Percentiles rank a stretch among this genome's conserved stretches.
These are phyloP conservation scores for Amanita pallidorosea DNA, from an alignment of 768 basidiomycete genomes.

Conservation along the genomic window DNA sequence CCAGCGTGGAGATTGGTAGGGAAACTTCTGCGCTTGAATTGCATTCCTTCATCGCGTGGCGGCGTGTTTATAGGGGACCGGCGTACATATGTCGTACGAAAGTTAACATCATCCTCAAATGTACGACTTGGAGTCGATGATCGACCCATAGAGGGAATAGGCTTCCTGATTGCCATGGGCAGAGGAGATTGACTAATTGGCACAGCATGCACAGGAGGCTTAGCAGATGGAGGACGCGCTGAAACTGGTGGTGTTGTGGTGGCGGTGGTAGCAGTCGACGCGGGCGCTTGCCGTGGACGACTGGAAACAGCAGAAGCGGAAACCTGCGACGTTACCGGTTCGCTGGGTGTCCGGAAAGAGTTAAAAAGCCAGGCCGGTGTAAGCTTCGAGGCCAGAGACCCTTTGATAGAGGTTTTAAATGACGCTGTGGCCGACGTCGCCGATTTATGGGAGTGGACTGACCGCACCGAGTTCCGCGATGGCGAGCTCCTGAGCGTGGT, in stretches of 20 bases:
- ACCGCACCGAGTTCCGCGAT: conserved; percentile 57
- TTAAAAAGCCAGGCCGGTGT: conserved; percentile 75
- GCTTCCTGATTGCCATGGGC: conserved; percentile 33
- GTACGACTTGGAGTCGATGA: conserved; percentile 40
- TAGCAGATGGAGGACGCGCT: conserved; percentile 12
- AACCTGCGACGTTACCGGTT: conserved; percentile 50
- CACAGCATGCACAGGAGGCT: conserved; percentile 21
- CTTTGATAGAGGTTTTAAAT: conserved; percentile 20
- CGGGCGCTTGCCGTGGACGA: conserved; percentile 5
- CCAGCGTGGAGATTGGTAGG: conserved; percentile 22
- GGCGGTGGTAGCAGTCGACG: conserved; percentile 8
- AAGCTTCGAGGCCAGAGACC: conserved; percentile 45
- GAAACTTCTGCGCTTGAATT: conserved; percentile 42
- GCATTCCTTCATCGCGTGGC: conserved; percentile 54
- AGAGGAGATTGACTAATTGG: conserved; percentile 20
- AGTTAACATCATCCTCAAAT: conserved; percentile 45
- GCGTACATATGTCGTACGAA: conserved; percentile 35
- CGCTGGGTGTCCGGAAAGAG: conserved; percentile 55
- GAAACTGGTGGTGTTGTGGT: conserved; percentile 10
- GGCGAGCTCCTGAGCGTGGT: conserved; percentile 45
- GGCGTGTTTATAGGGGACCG: conserved; percentile 61
- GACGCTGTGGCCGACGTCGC: conserved; percentile 25
- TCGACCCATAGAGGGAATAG: conserved; percentile 12
- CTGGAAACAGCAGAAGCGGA: conserved; percentile 37
- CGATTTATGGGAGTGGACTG: conserved; percentile 39